Evolutionary conservation across 257 asterid genomes (phyloP).

Genomic region (Striga asiatica): DNA sequence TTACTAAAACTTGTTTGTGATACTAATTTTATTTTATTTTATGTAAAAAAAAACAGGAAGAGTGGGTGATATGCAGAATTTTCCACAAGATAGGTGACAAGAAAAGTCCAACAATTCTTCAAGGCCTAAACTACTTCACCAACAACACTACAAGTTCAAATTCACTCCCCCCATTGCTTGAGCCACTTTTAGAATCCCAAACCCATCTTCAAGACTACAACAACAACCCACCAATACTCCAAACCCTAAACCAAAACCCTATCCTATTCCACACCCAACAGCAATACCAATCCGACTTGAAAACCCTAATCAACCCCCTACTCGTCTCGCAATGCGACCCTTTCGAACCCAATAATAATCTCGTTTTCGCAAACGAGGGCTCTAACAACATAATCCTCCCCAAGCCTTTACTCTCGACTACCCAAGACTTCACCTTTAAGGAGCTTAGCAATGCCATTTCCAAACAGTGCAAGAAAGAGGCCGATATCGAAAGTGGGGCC

Average conservation of each 20-base stretch:
- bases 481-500: background rate
- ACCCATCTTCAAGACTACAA: background rate
- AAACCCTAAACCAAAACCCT: slow-evolving; percentile 23
- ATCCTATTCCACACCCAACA: slow-evolving; percentile 18
- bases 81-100: slow-evolving; percentile 49
- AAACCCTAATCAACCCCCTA: slow-evolving; percentile 31
- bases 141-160: slow-evolving; percentile 7
- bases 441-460: slow-evolving; percentile 32
- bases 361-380: slow-evolving; percentile 3
- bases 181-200: slow-evolving; percentile 12
- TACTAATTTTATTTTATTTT: background rate
- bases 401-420: background rate
- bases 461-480: slow-evolving; percentile 33
- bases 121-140: slow-evolving; percentile 25
- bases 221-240: slow-evolving; percentile 10
- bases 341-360: background rate
- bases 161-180: slow-evolving; percentile 38
- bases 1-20: background rate
- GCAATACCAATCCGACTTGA: slow-evolving; percentile 14
- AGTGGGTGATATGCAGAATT: slow-evolving; percentile 75
- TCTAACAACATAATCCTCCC: background rate
- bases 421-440: slow-evolving; percentile 25
- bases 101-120: slow-evolving; percentile 27
- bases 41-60: slow-evolving; percentile 62
- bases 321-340: background rate